These are phyloP conservation scores for Fistulinella staudtii DNA, from an alignment of 1,284 basidiomycete species.

Conservation along the genomic window DNA sequence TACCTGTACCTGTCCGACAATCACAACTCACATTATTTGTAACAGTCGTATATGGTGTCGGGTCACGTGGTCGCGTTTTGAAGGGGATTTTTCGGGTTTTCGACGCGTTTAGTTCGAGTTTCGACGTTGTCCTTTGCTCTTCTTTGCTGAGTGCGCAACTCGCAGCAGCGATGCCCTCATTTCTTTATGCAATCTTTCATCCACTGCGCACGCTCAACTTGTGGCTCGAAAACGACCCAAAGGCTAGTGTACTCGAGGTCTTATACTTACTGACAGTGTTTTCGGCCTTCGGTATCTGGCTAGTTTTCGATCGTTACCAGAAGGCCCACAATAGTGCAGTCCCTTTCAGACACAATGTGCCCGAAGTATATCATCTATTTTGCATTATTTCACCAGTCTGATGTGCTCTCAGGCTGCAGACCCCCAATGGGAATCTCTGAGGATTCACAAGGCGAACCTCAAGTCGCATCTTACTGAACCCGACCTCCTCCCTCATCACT, in stretches of 20 bases:
- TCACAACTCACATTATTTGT: no score
- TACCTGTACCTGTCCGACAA: no score
- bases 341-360: constrained; percentile 53
- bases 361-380: constrained; percentile 46
- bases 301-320: constrained; percentile 70
- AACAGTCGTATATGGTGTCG: no score
- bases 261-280: constrained; percentile 58
- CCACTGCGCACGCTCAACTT: constrained; percentile 46
- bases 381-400: constrained; percentile 4
- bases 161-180: constrained; percentile 27
- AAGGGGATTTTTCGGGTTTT: not conserved
- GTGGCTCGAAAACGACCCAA: constrained; percentile 42
- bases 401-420: constrained; percentile 42
- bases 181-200: constrained; percentile 49
- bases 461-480: constrained; percentile 58
- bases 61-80: not conserved
- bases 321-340: constrained; percentile 68
- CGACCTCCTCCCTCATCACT: constrained; percentile 49
- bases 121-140: not conserved
- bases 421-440: constrained; percentile 53
- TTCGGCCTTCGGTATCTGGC: constrained; percentile 70
- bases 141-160: not conserved
- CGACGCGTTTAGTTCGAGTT: not conserved
- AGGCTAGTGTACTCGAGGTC: constrained; percentile 48
- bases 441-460: constrained; percentile 55